A percentile compares a stretch with the other conserved stretches of the same genome.
These are phyloP conservation scores for Iris macrosiphon DNA, from an alignment of 106 monocot genomes.

Conservation along the genomic window DNA sequence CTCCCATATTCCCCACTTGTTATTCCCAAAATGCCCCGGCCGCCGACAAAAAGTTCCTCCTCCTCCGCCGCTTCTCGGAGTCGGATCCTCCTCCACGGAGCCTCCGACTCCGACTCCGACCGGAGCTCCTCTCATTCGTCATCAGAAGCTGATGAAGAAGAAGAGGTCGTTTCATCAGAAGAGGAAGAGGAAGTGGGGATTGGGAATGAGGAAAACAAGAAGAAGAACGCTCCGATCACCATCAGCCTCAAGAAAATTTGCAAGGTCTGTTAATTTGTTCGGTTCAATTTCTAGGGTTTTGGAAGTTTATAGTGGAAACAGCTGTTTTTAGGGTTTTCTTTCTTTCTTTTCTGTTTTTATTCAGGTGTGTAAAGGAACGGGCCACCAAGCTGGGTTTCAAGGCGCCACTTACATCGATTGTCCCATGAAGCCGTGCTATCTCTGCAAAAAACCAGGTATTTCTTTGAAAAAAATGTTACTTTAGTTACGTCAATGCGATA, in stretches of 20 bases:
- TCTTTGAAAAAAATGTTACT: no score
- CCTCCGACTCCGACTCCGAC: conserved; percentile 14
- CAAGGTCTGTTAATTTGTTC: conserved; percentile 32
- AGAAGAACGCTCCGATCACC: conserved; percentile 33
- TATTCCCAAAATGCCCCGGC: conserved; percentile 12
- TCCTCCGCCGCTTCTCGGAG: not conserved
- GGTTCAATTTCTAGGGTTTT: not conserved
- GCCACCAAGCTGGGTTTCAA: conserved; percentile 73
- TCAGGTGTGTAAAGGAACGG: conserved; percentile 79
- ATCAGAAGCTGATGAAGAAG: conserved; percentile 24
- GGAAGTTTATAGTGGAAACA: not conserved
- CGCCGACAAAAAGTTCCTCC: not conserved
- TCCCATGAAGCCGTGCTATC: conserved; percentile 86
- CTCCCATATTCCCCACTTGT: not conserved
- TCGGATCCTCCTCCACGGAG: conserved; percentile 1
- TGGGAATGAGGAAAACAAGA: conserved; percentile 11
- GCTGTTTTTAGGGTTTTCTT: not conserved
- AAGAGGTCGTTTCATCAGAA: conserved; percentile 11
- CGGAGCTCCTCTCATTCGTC: conserved; percentile 18
- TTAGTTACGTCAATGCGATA: no score
- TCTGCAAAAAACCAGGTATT: conserved; percentile 90
- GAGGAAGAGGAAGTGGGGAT: conserved; percentile 7
- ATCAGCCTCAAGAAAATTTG: conserved; percentile 77
- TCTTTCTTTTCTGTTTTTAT: not conserved
- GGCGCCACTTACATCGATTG: conserved; percentile 93